Conservation (phyloP, 371 early-diverging fungal genomes). For the Mucor indicus region DNA sequence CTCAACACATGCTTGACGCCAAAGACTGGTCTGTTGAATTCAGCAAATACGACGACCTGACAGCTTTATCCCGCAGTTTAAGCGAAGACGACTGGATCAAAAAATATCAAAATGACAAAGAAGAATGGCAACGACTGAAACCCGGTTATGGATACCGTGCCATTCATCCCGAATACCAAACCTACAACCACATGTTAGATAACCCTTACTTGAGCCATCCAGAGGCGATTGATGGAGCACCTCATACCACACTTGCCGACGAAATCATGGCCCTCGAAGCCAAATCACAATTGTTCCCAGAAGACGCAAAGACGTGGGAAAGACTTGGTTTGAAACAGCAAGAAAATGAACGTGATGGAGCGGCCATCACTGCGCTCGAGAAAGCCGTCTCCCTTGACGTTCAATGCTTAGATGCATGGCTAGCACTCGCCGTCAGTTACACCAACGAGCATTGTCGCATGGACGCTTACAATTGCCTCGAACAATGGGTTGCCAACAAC, state of each 20-base stretch:
- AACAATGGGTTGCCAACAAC: conserved; percentile 82
- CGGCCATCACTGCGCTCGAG: conserved; percentile 87
- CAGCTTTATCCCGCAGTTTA: conserved; percentile 38
- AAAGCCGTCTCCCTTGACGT: conserved; percentile 80
- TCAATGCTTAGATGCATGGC: conserved; percentile 68
- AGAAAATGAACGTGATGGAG: conserved; percentile 92
- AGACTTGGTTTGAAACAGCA: conserved; percentile 87
- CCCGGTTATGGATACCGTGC: conserved; percentile 59
- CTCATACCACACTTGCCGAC: conserved; percentile 70
- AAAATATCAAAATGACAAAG: conserved; percentile 64
- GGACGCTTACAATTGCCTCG: conserved; percentile 86
- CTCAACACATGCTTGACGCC: conserved; percentile 6
- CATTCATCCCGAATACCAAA: conserved; percentile 60
- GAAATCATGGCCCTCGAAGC: conserved; percentile 91
- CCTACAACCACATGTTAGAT: conserved; percentile 70
- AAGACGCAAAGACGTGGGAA: conserved; percentile 84
- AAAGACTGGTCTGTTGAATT: conserved; percentile 56
- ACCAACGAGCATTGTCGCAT: conserved; percentile 86
- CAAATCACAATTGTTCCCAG: conserved; percentile 72
- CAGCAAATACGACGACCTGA: conserved; percentile 21
- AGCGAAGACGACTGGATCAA: conserved; percentile 55
- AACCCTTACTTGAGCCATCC: conserved; percentile 72
- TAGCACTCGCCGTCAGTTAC: conserved; percentile 89
- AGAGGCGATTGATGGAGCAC: conserved; percentile 37
- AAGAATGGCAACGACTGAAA: conserved; percentile 67